Percentiles rank a stretch among this genome's conserved stretches.
phyloP scores from a whole-genome alignment of 345 rosid genomes.

The Combretum micranthum region DNA sequence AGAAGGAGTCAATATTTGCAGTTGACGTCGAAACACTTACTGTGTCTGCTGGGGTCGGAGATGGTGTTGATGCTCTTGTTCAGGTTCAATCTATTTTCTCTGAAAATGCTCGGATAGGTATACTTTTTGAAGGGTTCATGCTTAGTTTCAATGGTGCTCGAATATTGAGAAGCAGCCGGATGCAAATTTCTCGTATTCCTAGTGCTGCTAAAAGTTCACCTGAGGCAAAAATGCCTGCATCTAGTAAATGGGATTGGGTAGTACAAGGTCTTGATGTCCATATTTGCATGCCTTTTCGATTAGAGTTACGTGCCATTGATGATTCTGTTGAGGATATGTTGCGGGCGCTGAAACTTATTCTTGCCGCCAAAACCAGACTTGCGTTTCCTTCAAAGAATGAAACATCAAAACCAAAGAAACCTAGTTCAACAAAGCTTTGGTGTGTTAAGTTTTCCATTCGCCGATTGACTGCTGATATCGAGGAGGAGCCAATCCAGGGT shows the following conservation, averaged over 20 bases:
- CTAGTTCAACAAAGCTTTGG: slow-evolving; percentile 65
- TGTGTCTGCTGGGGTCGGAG: slow-evolving; percentile 83
- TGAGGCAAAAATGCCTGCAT: slow-evolving; percentile 37
- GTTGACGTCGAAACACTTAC: slow-evolving; percentile 80
- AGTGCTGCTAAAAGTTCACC: slow-evolving; percentile 39
- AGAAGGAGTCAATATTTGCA: slow-evolving; percentile 89
- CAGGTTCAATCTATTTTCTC: slow-evolving; percentile 96
- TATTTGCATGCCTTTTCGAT: slow-evolving; percentile 77
- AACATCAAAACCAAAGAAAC: slow-evolving; percentile 59
- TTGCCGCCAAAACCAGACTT: slow-evolving; percentile 55
- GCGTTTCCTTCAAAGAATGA: slow-evolving; percentile 55
- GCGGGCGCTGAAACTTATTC: slow-evolving; percentile 72
- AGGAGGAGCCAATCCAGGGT: slow-evolving; percentile 96
- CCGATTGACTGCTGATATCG: slow-evolving; percentile 74
- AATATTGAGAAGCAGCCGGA: slow-evolving; percentile 71
- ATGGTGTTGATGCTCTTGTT: slow-evolving; percentile 74
- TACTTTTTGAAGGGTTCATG: slow-evolving; percentile 86
- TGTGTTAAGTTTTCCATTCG: slow-evolving; percentile 68
- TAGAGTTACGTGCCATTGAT: slow-evolving; percentile 94
- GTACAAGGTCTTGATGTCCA: slow-evolving; percentile 91
- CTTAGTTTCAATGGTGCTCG: slow-evolving; percentile 68
- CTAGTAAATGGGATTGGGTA: slow-evolving; percentile 69
- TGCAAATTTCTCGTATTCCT: slow-evolving; percentile 93
- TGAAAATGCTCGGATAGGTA: slow-evolving; percentile 90
- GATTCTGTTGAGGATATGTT: slow-evolving; percentile 94